These are phyloP conservation scores for Westerdykella ornata DNA, from an alignment of 2,329 filamentous ascomycete genomes.

Conservation along the genomic window DNA sequence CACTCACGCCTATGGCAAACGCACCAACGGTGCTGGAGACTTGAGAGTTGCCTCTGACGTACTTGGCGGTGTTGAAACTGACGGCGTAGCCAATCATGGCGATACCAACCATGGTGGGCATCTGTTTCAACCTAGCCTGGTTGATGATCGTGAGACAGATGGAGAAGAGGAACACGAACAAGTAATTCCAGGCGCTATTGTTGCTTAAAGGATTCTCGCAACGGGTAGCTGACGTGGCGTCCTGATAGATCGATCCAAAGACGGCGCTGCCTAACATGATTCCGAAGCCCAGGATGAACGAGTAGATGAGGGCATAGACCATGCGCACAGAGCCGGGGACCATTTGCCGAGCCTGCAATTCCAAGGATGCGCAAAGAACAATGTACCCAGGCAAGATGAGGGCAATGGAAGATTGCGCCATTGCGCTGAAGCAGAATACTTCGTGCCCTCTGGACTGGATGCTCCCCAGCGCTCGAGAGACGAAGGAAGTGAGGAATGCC, in stretches of 20 bases:
- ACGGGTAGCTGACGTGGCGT: conserved; percentile 41
- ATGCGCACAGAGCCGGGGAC: conserved; percentile 48
- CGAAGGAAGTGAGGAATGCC: conserved; percentile 45
- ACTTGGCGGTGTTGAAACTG: conserved; percentile 63
- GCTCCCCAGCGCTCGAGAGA: conserved; percentile 46
- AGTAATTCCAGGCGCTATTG: conserved; percentile 53
- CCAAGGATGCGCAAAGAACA: conserved; percentile 45
- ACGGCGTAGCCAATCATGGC: conserved; percentile 67
- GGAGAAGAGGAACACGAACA: conserved; percentile 68
- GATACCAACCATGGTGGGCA: conserved; percentile 68
- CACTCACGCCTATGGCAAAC: conserved; percentile 66
- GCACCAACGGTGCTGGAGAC: conserved; percentile 73
- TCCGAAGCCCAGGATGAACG: conserved; percentile 47
- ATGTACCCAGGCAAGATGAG: conserved; percentile 48
- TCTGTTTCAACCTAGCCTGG: conserved; percentile 72
- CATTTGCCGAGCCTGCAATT: conserved; percentile 44
- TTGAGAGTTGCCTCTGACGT: conserved; percentile 63
- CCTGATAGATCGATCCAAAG: conserved; percentile 44
- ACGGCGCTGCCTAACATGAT: conserved; percentile 47
- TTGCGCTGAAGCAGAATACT: conserved; percentile 47
- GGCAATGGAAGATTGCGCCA: conserved; percentile 46
- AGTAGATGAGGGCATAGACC: conserved; percentile 50
- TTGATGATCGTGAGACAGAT: conserved; percentile 68
- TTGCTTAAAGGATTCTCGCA: conserved; percentile 45
- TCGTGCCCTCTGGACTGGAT: conserved; percentile 35